Conservation (phyloP, 2,329 filamentous ascomycete genomes). For the Cladosporium sp. region DNA sequence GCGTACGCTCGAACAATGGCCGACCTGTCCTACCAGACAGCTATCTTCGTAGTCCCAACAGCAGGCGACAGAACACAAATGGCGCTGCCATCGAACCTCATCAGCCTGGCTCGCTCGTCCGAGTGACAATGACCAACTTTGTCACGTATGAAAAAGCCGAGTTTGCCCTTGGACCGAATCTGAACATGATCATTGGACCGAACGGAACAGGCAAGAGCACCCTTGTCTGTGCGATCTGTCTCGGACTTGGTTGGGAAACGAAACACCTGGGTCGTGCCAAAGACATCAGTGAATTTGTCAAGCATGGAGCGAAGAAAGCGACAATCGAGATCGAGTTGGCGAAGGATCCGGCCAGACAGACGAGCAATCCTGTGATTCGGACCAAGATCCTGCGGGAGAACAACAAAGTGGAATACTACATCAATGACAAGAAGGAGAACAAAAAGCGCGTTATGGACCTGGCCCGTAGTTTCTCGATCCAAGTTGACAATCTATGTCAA, state of each 20-base stretch:
- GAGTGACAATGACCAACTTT: slow-evolving; percentile 82
- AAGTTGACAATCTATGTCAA: slow-evolving; percentile 96
- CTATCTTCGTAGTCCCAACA: slow-evolving; percentile 30
- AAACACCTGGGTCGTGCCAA: slow-evolving; percentile 81
- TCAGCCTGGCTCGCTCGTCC: slow-evolving; percentile 79
- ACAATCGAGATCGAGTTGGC: slow-evolving; percentile 88
- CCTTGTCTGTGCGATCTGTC: slow-evolving; percentile 90
- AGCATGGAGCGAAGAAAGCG: slow-evolving; percentile 74
- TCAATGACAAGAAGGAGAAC: slow-evolving; percentile 62
- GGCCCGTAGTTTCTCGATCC: slow-evolving; percentile 72
- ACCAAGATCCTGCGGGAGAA: slow-evolving; percentile 77
- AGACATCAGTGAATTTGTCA: slow-evolving; percentile 84
- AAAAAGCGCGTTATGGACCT: slow-evolving; percentile 65
- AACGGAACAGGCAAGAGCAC: slow-evolving; percentile 98
- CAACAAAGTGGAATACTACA: slow-evolving; percentile 72
- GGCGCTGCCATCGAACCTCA: slow-evolving; percentile 24
- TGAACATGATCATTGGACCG: slow-evolving; percentile 99
- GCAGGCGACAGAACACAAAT: slow-evolving; percentile 12
- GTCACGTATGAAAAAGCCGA: slow-evolving; percentile 92
- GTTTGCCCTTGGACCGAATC: slow-evolving; percentile 81
- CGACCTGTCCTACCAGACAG: slow-evolving; percentile 29
- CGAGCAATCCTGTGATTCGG: slow-evolving; percentile 67
- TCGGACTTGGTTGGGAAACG: slow-evolving; percentile 81
- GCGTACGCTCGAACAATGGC: slow-evolving; percentile 5
- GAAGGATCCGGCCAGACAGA: slow-evolving; percentile 51